Conservation (phyloP, 1,284 basidiomycete genomes). For the Microbotryomycetes sp. region DNA sequence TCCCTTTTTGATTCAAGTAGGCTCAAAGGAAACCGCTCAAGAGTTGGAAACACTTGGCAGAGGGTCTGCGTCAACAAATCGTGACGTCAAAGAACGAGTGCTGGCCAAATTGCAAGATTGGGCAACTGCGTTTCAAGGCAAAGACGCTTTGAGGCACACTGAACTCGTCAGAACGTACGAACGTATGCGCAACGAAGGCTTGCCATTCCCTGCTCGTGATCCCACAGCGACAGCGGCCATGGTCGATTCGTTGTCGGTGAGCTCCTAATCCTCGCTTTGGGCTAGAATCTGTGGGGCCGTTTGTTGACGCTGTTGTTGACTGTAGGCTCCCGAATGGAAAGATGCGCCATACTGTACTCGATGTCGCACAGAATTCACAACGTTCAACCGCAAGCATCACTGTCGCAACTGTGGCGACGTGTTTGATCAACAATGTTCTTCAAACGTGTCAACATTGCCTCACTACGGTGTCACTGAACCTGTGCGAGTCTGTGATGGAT, state of each 20-base stretch:
- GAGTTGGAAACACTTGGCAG: conserved; percentile 80
- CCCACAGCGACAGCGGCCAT: conserved; percentile 64
- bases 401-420: conserved; percentile 97
- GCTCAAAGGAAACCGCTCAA: conserved; percentile 52
- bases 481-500: conserved; percentile 91
- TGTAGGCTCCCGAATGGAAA: conserved; percentile 77
- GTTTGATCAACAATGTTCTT: conserved; percentile 90
- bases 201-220: conserved; percentile 75
- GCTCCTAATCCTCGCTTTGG: conserved; percentile 40
- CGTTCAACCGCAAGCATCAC: conserved; percentile 97
- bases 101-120: conserved; percentile 82
- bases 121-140: conserved; percentile 82
- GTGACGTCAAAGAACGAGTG: conserved; percentile 75
- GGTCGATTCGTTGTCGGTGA: conserved; percentile 67
- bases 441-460: conserved; percentile 75
- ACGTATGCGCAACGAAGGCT: conserved; percentile 66
- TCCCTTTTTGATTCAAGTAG: conserved; percentile 74
- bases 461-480: conserved; percentile 90
- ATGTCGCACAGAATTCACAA: conserved; percentile 84
- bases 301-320: too few relatives aligned
- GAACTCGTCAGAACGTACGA: conserved; percentile 66
- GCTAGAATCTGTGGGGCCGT: too few relatives aligned
- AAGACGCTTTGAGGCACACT: conserved; percentile 59
- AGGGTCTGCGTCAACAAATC: conserved; percentile 51
- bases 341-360: conserved; percentile 92